Conservation (phyloP, 768 basidiomycete genomes). For the Ramaria rubella region DNA sequence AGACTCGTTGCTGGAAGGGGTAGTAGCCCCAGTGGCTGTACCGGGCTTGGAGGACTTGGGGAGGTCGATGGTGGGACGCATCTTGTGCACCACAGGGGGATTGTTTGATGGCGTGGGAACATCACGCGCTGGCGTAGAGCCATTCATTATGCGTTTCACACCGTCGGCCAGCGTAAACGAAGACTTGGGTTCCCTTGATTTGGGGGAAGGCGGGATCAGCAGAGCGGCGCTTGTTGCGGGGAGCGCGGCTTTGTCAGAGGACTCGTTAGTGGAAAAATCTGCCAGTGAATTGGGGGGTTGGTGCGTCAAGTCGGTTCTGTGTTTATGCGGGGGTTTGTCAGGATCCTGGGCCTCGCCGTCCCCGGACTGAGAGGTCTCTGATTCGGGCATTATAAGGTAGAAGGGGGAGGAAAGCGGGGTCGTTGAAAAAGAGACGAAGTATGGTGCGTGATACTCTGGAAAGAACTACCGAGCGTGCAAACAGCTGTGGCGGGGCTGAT, state of each 20-base stretch:
- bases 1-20: conserved; percentile 34
- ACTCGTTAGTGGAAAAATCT: not conserved
- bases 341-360: conserved; percentile 5
- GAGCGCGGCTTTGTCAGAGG: not conserved
- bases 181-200: not conserved
- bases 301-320: not conserved
- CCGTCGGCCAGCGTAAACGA: not conserved
- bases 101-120: not conserved
- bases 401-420: not conserved
- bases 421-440: not conserved
- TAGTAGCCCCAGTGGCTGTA: conserved; percentile 29
- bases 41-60: not conserved
- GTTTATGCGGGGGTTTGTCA: conserved; percentile 8
- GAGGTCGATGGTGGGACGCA: not conserved
- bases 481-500: not conserved
- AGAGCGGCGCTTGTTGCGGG: not conserved
- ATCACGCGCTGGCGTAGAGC: not conserved
- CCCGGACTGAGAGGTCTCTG: conserved; percentile 3
- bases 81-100: not conserved
- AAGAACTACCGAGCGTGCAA: not conserved
- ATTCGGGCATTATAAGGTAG: conserved; percentile 5
- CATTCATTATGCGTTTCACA: not conserved
- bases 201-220: not conserved
- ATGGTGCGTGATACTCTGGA: not conserved
- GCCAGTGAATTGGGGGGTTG: not conserved